Evolutionary conservation across 2,329 filamentous ascomycete genomes (phyloP).

Genomic region (Tolypocladium nubicola): DNA sequence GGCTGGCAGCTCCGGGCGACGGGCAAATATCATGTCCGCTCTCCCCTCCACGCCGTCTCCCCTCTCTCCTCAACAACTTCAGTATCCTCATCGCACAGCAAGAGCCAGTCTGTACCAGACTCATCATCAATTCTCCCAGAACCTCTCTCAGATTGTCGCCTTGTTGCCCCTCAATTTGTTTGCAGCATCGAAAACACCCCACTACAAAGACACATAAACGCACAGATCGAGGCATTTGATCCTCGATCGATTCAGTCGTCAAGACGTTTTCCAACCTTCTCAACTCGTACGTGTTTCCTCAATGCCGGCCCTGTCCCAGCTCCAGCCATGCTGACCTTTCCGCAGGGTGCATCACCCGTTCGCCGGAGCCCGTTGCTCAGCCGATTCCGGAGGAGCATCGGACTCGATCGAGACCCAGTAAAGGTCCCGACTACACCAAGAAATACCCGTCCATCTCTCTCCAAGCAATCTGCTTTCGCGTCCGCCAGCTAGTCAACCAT

Average conservation of each 20-base stretch:
- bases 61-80: not conserved
- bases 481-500: slow-evolving; percentile 40
- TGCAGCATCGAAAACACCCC: not conserved
- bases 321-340: slow-evolving; percentile 13
- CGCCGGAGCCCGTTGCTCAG: slow-evolving; percentile 91
- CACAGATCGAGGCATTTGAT: slow-evolving; percentile 37
- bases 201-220: slow-evolving; percentile 8
- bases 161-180: not conserved
- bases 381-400: slow-evolving; percentile 74
- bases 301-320: not conserved
- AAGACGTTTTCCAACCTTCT: slow-evolving; percentile 99
- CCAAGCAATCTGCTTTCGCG: not conserved
- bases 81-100: not conserved
- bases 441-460: slow-evolving; percentile 15
- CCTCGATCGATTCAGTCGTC: slow-evolving; percentile 54
- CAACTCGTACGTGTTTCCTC: slow-evolving; percentile 66
- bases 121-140: not conserved
- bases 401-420: slow-evolving; percentile 51
- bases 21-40: not conserved
- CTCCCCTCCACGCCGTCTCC: not conserved
- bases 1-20: not conserved
- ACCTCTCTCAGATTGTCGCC: not conserved
- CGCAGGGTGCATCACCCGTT: slow-evolving; percentile 84
- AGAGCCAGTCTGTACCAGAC: not conserved
- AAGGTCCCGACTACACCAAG: slow-evolving; percentile 26